A percentile compares a stretch with the other conserved stretches of the same genome.
Evolutionary conservation across 768 basidiomycete species (phyloP).

Genomic region (Hypholoma sublateritium): DNA sequence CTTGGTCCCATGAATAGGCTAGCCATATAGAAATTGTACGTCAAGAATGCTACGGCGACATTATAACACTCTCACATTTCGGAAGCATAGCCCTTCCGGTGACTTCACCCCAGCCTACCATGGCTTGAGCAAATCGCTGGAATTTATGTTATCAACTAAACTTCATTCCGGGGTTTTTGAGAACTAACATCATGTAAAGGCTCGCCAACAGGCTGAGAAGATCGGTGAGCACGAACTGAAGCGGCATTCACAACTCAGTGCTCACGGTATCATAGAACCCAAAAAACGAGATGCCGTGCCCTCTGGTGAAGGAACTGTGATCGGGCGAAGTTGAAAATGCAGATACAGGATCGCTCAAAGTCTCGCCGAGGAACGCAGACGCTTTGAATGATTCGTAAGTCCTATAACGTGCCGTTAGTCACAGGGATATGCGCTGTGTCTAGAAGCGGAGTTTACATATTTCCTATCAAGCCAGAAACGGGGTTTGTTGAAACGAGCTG

Average conservation of each 20-base stretch:
- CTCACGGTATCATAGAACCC: constrained; percentile 6
- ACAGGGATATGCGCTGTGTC: not conserved
- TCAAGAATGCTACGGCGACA: not conserved
- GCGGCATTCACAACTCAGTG: too few species aligned
- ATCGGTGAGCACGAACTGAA: too few species aligned
- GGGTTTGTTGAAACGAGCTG: constrained; percentile 31
- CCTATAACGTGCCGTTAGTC: not conserved
- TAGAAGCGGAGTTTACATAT: constrained; percentile 21
- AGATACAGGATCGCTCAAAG: constrained; percentile 4
- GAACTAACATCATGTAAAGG: too few species aligned
- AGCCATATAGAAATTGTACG: not conserved
- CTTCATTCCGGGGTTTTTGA: too few species aligned
- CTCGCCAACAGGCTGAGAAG: too few species aligned
- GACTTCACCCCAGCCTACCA: constrained; percentile 29
- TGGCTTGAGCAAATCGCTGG: constrained; percentile 28
- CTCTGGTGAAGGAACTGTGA: constrained; percentile 3
- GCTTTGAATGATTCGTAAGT: constrained; percentile 12
- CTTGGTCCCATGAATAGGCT: constrained; percentile 37
- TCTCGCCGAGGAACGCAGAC: constrained; percentile 2
- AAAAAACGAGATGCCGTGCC: constrained; percentile 4
- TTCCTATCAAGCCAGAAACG: constrained; percentile 22
- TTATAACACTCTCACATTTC: not conserved
- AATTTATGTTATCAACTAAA: not conserved
- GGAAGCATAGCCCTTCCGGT: constrained; percentile 14
- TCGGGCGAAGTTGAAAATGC: constrained; percentile 4